Evolutionary conservation across 768 basidiomycete species (phyloP), one percentile per base, ranked within the genome.

Genomic region (Boletus vermiculosoides): DNA sequence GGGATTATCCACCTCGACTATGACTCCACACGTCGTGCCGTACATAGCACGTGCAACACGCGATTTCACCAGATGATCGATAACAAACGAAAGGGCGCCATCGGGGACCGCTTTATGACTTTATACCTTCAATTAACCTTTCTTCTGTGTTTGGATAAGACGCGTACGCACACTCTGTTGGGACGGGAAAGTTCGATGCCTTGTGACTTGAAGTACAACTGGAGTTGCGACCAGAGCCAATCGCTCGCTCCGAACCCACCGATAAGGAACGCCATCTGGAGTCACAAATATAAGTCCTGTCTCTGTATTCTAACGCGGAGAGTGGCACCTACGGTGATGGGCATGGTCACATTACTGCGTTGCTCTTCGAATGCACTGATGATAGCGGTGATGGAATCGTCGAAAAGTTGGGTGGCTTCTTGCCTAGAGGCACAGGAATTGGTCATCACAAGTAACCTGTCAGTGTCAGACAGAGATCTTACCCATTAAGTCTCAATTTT

Each of bases 161-260:
- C 0, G 68, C 74, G 23, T 56, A 80, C 82, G 77, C 70, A 68
- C 79, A 77, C 45, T 72, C 54, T 76, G 48, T 79, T 78, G 0
- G 81, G 83, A 18, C 81, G 74, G 40, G 74, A 72, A 18, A 82
- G 68, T n/a, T 73, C 71, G 5, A 82, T 60, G 5, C 72, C 71
- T 9, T 71, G 63, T 0, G 66, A 66, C 31, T 66, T 66, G 18
- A 83, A 65, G 7, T 69, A 61, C 25, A 61, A 56, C 33, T 74
- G 71, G 1, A 84, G 74, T 62, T 28, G 66, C 50, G 58, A 76
- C 80, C 25, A 83, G 60, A 73, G 70, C 64, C 60, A 81, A 49
- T 78, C 75, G 47, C 70, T 82, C 5, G 78, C 76, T n/a, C 76
- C 75, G 55, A 81, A 82, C 0, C 79, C 81, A 20, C 82, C 81